Evolutionary conservation across 2,329 filamentous ascomycete genomes (phyloP).

Genomic region (Fusarium sp.): DNA sequence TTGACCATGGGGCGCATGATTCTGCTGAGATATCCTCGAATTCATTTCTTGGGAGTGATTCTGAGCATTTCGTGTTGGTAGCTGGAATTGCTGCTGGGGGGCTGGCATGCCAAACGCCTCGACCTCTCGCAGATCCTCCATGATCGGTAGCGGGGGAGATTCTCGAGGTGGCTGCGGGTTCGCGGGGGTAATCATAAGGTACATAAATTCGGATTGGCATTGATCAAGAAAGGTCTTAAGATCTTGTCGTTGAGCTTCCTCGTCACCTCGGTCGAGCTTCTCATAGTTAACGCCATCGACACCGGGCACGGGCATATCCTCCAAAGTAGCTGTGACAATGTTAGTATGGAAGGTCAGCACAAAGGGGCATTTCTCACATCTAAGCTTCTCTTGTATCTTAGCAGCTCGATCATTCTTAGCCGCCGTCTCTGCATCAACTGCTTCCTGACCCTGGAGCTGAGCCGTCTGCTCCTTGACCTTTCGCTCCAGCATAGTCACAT

Average conservation of each 20-base stretch:
- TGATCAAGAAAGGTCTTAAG: conserved; percentile 72
- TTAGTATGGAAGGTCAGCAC: conserved; percentile 16
- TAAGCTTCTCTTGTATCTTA: conserved; percentile 66
- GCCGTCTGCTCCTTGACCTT: conserved; percentile 85
- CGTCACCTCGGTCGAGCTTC: conserved; percentile 55
- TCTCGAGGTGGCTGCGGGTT: conserved; percentile 74
- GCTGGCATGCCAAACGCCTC: conserved; percentile 62
- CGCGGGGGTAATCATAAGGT: conserved; percentile 74
- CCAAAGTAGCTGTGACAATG: conserved; percentile 52
- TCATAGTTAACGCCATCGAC: conserved; percentile 60
- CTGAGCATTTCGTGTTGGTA: conserved; percentile 57
- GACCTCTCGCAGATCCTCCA: conserved; percentile 68
- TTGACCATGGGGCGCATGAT: conserved; percentile 68
- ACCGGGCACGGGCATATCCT: conserved; percentile 56
- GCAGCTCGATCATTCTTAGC: conserved; percentile 63
- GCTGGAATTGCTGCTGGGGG: conserved; percentile 53
- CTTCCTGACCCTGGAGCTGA: conserved; percentile 66
- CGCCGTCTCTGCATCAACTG: conserved; percentile 53
- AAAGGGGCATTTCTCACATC: conserved; percentile 54
- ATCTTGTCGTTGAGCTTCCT: conserved; percentile 62
- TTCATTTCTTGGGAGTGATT: conserved; percentile 68
- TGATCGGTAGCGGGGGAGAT: conserved; percentile 66
- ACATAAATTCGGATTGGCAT: conserved; percentile 73
- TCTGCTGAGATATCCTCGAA: conserved; percentile 64
- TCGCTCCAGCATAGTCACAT: conserved; percentile 88